These are phyloP conservation scores for Mucor sp. DNA, from an alignment of 371 early-diverging fungal genomes.

Conservation along the genomic window DNA sequence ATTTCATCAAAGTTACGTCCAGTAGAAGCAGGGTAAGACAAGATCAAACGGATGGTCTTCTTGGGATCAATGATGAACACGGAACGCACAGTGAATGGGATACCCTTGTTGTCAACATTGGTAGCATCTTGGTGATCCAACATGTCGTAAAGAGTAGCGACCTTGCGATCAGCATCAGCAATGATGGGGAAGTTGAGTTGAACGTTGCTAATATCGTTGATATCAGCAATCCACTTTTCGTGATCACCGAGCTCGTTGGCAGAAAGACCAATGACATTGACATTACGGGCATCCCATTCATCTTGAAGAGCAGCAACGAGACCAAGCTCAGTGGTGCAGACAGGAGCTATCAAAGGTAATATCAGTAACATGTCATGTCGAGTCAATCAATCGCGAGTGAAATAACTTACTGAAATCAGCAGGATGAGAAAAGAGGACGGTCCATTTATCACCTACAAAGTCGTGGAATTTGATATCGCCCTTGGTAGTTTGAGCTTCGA, in stretches of 20 bases:
- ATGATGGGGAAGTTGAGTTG: conserved; percentile 89
- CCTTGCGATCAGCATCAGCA: conserved; percentile 83
- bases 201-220: conserved; percentile 84
- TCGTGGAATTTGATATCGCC: conserved; percentile 91
- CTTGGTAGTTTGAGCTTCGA: conserved; percentile 83
- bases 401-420: conserved; percentile 86
- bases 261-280: conserved; percentile 92
- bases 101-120: conserved; percentile 85
- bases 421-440: conserved; percentile 93
- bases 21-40: conserved; percentile 90
- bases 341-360: conserved; percentile 65
- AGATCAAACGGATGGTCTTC: conserved; percentile 85
- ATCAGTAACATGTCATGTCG: too few species aligned
- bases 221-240: conserved; percentile 87
- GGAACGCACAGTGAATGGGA: conserved; percentile 93
- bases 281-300: conserved; percentile 79
- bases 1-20: conserved; percentile 97
- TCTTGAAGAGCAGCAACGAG: conserved; percentile 78
- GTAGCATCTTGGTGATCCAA: conserved; percentile 86
- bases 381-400: too few species aligned
- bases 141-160: conserved; percentile 93
- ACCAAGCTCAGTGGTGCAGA: conserved; percentile 96
- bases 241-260: conserved; percentile 85
- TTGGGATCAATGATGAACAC: conserved; percentile 95
- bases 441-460: conserved; percentile 87